Base-by-base conservation (phyloP, 352 stramenopile genomes). In the Pythium periplocum region DNA sequence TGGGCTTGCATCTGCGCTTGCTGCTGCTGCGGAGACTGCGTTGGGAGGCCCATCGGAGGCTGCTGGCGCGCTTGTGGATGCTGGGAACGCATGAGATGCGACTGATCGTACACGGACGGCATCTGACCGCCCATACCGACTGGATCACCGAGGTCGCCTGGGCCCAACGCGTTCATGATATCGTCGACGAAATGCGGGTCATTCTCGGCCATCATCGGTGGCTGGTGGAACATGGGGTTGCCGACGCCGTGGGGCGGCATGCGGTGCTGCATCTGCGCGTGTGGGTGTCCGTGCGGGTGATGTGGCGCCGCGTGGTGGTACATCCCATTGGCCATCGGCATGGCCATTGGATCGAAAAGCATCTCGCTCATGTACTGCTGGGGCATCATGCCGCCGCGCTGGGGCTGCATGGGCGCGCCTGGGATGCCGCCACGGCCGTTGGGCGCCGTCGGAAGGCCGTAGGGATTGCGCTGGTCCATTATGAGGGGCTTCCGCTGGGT, bases 281-380 rank as follows among this genome's bases (percentile, higher is more conserved):
- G 33, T 26, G 17, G 47, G 47, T 59, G 46, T 51, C 44, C 63
- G 43, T 68, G 58, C n/a, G 43, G 40, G 3, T 49, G 45, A 42
- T 76, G 71, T 42, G 84, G 73, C 59, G 69, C 55, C 34, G 73
- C 77, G 17, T 26, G 17, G 17, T 26, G 17, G 17, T 26, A 79
- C 69, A 85, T 66, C 49, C 68, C 66, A 64, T 79, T 78, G 58
- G 55, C 71, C 69, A 87, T 86, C 43, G 68, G 66, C 61, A 78
- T 75, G 3, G 44, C 45, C 59, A 87, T 73, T 46, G 75, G 71
- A 64, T 87, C 76, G 53, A 88, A 90, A 65, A 90, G 71, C 67
- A 88, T 85, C 49, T 90, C 78, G 64, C 74, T 74, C 75, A 88
- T 86, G 57, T 86, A 90, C 51, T 81, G 72, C 61, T 77, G 73